phyloP scores from a whole-genome alignment of 108 stramenopile genomes.

The Phaeodactylum tricornutum region DNA sequence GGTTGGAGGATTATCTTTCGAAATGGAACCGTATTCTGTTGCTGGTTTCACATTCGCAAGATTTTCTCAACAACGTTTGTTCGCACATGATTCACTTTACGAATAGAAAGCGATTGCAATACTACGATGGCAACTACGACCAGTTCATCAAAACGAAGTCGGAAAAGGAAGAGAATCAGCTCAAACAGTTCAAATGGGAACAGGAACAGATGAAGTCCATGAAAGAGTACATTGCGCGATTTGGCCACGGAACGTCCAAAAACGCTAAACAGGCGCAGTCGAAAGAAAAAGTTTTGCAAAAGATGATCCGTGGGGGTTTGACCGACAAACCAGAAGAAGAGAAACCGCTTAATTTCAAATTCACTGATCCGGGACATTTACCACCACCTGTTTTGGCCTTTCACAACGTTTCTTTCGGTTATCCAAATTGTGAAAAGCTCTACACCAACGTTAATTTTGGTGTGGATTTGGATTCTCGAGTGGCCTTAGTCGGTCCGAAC shows the following conservation, averaged over 20 bases:
- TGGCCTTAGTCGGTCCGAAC: conserved; percentile 93
- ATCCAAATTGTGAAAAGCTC: conserved; percentile 89
- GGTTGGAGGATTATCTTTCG: conserved; percentile 91
- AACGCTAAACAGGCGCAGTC: conserved; percentile 95
- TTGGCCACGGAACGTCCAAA: conserved; percentile 97
- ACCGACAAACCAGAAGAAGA: conserved; percentile 95
- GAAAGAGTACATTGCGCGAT: conserved; percentile 97
- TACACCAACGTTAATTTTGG: conserved; percentile 94
- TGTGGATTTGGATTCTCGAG: conserved; percentile 94
- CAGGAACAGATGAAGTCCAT: conserved; percentile 95
- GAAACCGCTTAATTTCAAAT: conserved; percentile 89
- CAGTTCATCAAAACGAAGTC: conserved; percentile 90
- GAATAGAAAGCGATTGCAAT: conserved; percentile 58
- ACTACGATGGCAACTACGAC: conserved; percentile 97
- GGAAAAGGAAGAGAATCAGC: conserved; percentile 90
- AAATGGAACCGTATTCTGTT: conserved; percentile 87
- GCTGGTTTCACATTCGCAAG: conserved; percentile 83
- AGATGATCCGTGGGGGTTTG: conserved; percentile 93
- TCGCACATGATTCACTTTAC: conserved; percentile 95
- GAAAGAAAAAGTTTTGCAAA: conserved; percentile 84
- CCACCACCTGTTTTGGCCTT: conserved; percentile 98
- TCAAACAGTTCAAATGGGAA: conserved; percentile 97
- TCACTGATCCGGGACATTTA: conserved; percentile 89
- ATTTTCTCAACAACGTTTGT: conserved; percentile 94
- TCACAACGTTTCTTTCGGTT: conserved; percentile 89